Evolutionary conservation across 75 land plant genomes (phyloP), one percentile per base, ranked within the genome.

Genomic region (Adiantum capillusveneris): DNA sequence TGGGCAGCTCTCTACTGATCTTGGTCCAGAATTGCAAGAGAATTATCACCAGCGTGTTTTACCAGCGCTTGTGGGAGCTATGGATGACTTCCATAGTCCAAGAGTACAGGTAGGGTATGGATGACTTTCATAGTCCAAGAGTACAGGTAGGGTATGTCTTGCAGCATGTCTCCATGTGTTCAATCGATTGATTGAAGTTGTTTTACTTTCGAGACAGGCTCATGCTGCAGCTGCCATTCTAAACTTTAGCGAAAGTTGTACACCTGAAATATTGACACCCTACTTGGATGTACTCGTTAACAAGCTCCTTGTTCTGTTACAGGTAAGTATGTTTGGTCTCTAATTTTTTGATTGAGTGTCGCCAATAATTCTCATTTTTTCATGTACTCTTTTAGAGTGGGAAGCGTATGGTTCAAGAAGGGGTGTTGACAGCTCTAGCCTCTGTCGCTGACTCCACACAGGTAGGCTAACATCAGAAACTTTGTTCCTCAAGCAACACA

Each of bases 351-450:
- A 27, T 63, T 36, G 29, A 17, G 1, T 27, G 17, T 61, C 16
- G 20, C 37, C 9, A 31, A 7, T 58, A 2, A 12, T n/a, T 58
- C 43, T 41, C 16, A 39, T 7, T 58, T 27, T 41, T 61, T 25
- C 12, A n/a, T 34, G 18, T 48, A 14, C 28, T 58, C 24, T 50
- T 6, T 50, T 58, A 93, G 98, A 94, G 84, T 75, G 96, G 90
- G 34, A 94, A 90, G 79, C 85, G 93, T 65, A 89, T 94, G 98
- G 98, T 94, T 17, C 98, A 94, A 64, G 98, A 94, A 74, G 98
- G 98, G 18, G 96, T 96, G 29, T 69, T 94, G 72, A 94, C 91
- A 26, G 90, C 98, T 53, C 73, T 94, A 25, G 96, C 98, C 42
- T 89, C 98, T 36, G 98, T 89, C 60, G 96, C 98, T 26, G 98